Conservation (phyloP, 2,329 filamentous ascomycete genomes). For the Claviceps maximensis region DNA sequence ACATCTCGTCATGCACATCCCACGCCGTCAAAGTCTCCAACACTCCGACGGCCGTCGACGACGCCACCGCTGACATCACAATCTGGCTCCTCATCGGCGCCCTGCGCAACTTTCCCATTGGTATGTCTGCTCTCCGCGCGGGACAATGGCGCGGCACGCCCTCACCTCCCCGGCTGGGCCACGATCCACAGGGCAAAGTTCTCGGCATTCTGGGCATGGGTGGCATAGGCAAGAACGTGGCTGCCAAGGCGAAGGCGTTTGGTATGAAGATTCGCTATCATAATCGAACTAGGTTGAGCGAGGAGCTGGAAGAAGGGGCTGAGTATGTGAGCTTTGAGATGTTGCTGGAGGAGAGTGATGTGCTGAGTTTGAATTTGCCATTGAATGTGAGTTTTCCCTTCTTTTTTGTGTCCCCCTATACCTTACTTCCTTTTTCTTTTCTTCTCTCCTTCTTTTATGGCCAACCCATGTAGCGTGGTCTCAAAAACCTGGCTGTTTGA, state of each 20-base stretch:
- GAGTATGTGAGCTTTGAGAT: slow-evolving; percentile 63
- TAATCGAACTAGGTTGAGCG: slow-evolving; percentile 50
- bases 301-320: slow-evolving; percentile 43
- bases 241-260: slow-evolving; percentile 60
- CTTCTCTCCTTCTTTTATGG: background rate
- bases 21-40: slow-evolving; percentile 62
- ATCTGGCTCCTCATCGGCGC: slow-evolving; percentile 75
- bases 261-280: slow-evolving; percentile 65
- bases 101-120: slow-evolving; percentile 56
- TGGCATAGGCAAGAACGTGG: slow-evolving; percentile 67
- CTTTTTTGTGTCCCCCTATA: background rate
- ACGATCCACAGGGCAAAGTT: slow-evolving; percentile 66
- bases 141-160: slow-evolving; percentile 53
- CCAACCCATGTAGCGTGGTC: background rate
- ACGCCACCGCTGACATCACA: slow-evolving; percentile 69
- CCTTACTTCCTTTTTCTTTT: background rate
- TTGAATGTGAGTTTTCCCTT: slow-evolving; percentile 62
- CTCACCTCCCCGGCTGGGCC: slow-evolving; percentile 43
- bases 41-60: slow-evolving; percentile 67
- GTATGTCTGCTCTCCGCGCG: slow-evolving; percentile 51
- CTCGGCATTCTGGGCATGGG: slow-evolving; percentile 79
- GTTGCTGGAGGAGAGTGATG: slow-evolving; percentile 55
- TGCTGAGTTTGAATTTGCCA: slow-evolving; percentile 68
- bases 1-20: slow-evolving; percentile 56
- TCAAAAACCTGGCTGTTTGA: background rate